Conservation (phyloP, 108 stramenopile genomes). For the Pseudonitzschia delicatissima region DNA sequence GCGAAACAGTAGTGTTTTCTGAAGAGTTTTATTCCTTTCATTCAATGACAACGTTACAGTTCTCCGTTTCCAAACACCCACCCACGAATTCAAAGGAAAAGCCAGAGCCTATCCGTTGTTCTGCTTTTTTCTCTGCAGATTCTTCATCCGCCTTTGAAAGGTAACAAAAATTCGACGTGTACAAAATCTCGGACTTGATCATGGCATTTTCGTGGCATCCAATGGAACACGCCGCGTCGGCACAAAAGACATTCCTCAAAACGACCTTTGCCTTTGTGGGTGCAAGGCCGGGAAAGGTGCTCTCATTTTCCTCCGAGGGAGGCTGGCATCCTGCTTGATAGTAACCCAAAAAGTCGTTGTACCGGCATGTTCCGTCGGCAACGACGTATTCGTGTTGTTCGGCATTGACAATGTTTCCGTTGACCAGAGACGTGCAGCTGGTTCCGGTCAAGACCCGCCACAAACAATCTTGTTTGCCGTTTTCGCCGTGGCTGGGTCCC, state of each 20-base stretch:
- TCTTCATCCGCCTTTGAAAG: neutral
- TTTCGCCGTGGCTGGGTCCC: neutral
- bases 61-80: neutral
- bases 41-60: neutral
- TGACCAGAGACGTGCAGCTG: neutral
- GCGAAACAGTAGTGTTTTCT: neutral
- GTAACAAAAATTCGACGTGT: neutral
- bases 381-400: neutral
- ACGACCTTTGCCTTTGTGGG: neutral
- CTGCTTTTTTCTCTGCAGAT: too few species aligned
- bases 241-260: slow-evolving; percentile 4
- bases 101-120: neutral
- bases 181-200: neutral
- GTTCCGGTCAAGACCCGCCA: neutral
- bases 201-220: neutral
- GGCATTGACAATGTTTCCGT: neutral
- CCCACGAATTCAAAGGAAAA: slow-evolving; percentile 9
- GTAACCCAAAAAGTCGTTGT: slow-evolving; percentile 7
- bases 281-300: neutral
- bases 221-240: neutral
- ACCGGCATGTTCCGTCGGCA: neutral
- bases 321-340: slow-evolving; percentile 3
- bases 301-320: neutral
- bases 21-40: neutral
- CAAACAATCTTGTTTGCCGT: neutral